Evolutionary conservation across 306 rosid genomes (phyloP), one percentile per base, ranked within the genome.

Genomic region (Cucumis melo): DNA sequence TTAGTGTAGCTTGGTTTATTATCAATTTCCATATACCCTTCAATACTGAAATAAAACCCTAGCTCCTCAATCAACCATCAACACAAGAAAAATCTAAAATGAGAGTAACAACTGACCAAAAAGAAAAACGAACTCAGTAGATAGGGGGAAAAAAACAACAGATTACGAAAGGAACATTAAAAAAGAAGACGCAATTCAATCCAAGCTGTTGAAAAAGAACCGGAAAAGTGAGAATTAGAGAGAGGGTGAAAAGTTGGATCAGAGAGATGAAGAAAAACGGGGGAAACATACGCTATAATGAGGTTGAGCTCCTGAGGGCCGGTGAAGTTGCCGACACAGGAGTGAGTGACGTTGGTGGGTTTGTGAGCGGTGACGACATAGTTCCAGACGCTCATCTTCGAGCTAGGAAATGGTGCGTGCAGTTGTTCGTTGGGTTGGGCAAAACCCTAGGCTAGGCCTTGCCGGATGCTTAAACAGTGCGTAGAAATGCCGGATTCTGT

Each of bases 321-420:
- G 62, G 99, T 94, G 90, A 94, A 94, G 83, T 94, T 94, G 85
- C 99, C 99, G 70, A 94, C 99, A 82, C 99, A 92, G 5, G 99
- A 94, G 74, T 94, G 96, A 24, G 93, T 92, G 75, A 87, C 97
- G 86, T 89, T 92, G 80, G 99, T 92, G 56, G 99, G 99, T 78
- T 90, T 94, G 84, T 94, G 99, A 76, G 99, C 99, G 14, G 99
- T 94, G 6, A 94, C 99, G 8, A 89, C 99, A 67, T 94, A 92
- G 92, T 94, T 94, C 99, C 99, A 94, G 78, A 86, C 82, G 58
- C 99, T 94, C 99, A 93, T 93, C 87, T 46, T 85, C 58, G 55
- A 41, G 29, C 11, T 29, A 78, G 48, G 8, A 2, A 51, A 46
- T 5, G 36, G 32, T 23, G 57, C 57, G 75, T 16, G 20, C 42